Conservation (phyloP, 345 rosid genomes). For the Euphorbia tirucalli region DNA sequence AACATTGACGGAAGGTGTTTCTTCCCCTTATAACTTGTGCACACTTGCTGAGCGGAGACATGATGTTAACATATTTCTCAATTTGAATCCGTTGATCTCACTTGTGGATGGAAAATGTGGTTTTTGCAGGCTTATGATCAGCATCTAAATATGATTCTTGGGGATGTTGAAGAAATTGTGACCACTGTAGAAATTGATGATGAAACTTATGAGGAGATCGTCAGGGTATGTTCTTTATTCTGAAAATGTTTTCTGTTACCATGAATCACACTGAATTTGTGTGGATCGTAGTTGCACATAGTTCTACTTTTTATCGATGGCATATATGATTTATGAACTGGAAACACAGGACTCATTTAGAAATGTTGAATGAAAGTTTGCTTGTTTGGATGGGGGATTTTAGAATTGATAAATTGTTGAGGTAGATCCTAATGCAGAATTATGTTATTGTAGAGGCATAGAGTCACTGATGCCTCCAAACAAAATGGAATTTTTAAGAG, state of each 20-base stretch:
- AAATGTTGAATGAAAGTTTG: not conserved
- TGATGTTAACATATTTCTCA: too few species aligned
- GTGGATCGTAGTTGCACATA: too few species aligned
- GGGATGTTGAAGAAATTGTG: constrained; percentile 95
- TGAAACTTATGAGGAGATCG: constrained; percentile 98
- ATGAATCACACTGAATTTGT: too few species aligned
- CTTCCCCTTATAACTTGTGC: too few species aligned
- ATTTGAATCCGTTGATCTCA: not conserved
- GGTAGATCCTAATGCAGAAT: not conserved
- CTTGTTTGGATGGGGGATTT: not conserved
- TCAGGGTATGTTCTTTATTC: constrained; percentile 55
- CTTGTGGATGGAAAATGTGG: constrained; percentile 8
- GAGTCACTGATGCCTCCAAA: too few species aligned
- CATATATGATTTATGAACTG: not conserved
- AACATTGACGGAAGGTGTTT: too few species aligned
- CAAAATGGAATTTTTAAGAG: not conserved
- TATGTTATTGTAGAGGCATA: not conserved
- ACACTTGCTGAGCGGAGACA: too few species aligned
- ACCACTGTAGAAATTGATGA: constrained; percentile 97
- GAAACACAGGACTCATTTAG: not conserved
- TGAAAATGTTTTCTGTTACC: not conserved
- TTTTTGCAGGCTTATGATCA: constrained; percentile 94
- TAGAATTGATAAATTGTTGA: not conserved
- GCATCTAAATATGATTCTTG: constrained; percentile 98
- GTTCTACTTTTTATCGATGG: too few species aligned